Evolutionary conservation across 108 stramenopile genomes (phyloP), one percentile per base, ranked within the genome.

Genomic region (Cyclotella kingstonii): DNA sequence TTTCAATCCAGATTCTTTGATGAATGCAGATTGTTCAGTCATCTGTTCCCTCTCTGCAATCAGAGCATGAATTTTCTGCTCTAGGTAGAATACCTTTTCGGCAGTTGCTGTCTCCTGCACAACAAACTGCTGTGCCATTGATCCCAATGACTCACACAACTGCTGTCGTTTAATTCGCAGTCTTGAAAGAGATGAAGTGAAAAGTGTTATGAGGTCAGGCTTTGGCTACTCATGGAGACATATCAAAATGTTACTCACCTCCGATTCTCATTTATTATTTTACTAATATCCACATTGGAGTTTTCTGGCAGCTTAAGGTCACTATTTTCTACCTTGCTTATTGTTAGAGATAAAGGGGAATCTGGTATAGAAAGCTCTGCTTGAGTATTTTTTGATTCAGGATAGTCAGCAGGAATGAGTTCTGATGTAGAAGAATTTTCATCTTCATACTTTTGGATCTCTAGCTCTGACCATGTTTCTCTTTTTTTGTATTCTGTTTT

Each of bases 81-180:
- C 69, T 6, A 70, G 60, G 36, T 27, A 40, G 5, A 48, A 70
- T 34, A 70, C 54, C 23, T 60, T 70, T 11, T 54, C 28, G 4
- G 60, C 26, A 18, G 28, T 39, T 6, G 40, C 43, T 21, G 46
- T 60, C 42, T 70, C 69, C 23, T 61, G 46, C 25, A 19, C n/a
- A 9, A 35, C 4, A 55, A 54, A 61, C 19, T 70, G 58, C 41
- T 22, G 28, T 2, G 52, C 52, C 31, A 56, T 62, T 2, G 49
- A 43, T 18, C 55, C 38, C 8, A 70, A 33, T 6, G 47, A 46
- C 9, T 35, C 42, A 27, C 60, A 55, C 7, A 70, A 53, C 23
- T 70, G 51, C 38, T 61, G 48, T 1, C 60, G 60, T 30, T 56
- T 44, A 30, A 29, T n/a, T 6, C 69, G 51, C 15, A 70, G 44